Conservation (phyloP, 768 basidiomycete species). For the Chiua virens region DNA sequence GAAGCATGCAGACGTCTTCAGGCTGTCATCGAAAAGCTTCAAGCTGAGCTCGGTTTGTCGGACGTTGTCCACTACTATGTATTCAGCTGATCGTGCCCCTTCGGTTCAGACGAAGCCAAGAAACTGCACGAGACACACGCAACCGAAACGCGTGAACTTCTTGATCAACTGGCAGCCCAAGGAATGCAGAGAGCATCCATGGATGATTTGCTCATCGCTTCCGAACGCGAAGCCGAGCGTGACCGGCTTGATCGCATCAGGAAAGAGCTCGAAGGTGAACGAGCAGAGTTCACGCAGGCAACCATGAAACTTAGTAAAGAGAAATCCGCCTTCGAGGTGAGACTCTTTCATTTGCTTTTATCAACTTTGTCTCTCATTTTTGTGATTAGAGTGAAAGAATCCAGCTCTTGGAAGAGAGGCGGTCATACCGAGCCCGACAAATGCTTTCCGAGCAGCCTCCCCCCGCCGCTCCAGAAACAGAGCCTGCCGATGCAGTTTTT, state of each 20-base stretch:
- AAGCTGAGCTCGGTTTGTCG: slow-evolving; percentile 57
- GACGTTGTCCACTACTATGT: background rate
- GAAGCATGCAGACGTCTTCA: slow-evolving; percentile 53
- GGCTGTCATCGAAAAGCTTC: slow-evolving; percentile 48
- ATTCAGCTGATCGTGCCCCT: slow-evolving; percentile 7
- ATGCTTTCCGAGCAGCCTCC: slow-evolving; percentile 61
- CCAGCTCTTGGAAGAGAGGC: slow-evolving; percentile 65
- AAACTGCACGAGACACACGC: slow-evolving; percentile 43
- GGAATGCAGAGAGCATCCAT: slow-evolving; percentile 35
- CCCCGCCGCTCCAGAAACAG: slow-evolving; percentile 28
- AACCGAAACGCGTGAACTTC: slow-evolving; percentile 50
- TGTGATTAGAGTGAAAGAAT: slow-evolving; percentile 55
- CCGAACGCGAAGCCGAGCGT: slow-evolving; percentile 53
- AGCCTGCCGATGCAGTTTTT: slow-evolving; percentile 13
- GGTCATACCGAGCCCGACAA: slow-evolving; percentile 67
- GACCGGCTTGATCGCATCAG: slow-evolving; percentile 52
- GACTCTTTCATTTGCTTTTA: background rate
- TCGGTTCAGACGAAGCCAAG: slow-evolving; percentile 44
- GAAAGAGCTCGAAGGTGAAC: slow-evolving; percentile 63
- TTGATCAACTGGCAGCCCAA: slow-evolving; percentile 53
- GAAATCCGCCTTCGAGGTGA: slow-evolving; percentile 64
- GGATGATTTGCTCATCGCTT: slow-evolving; percentile 49
- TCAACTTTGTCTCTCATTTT: slow-evolving; percentile 1
- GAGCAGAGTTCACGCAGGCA: slow-evolving; percentile 62
- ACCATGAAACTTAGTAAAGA: slow-evolving; percentile 64